Evolutionary conservation across 176 grass and related monocot species (phyloP), one percentile per base, ranked within the genome.

Genomic region (Aegilops sharonensis): DNA sequence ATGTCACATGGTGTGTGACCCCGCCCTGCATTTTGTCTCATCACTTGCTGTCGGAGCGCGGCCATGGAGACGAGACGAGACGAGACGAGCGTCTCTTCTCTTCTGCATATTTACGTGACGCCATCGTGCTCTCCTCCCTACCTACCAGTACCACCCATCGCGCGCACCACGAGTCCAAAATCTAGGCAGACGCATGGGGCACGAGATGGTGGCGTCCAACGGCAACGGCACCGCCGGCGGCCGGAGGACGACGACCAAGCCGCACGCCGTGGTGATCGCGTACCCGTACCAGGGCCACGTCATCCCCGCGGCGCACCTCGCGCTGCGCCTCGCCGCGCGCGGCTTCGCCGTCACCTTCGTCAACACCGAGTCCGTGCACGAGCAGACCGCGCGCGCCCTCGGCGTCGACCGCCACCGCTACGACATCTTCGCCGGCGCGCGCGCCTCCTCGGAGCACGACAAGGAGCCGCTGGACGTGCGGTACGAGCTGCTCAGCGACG

Each of bases 241-340:
- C 5, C 70, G 25, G 8, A 8, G 67, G 40, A 42, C 40, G n/a
- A 4, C 60, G 52, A 13, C 8, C 0, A 90, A 63, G 76, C 88
- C 82, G 69, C 94, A 97, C 71, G 92, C 88, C 60, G 89, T 92
- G 57, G 83, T 94, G 48, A 68, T 94, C 13, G 11, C 94, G 69
- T 88, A 87, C 52, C 92, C 94, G 32, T 72, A 90, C 66, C 85
- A 92, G 80, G 94, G 92, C 21, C 94, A 97, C 88, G 83, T 97
- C 9, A 92, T 92, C 83, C 92, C 92, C 8, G 64, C 88, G 17
- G 90, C 86, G 39, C 88, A 50, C 0, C 80, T 97, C 0, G 90
- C 92, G 0, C 52, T 57, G 17, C 52, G 52, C 2, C 52, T 57
- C 52, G 52, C 52, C 0, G 48, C 35, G 10, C 54, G 61, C 1